A percentile compares a stretch with the other conserved stretches of the same genome.
phyloP scores from a whole-genome alignment of 176 grass and related monocot species.

The Ampelocalamus luodianensis region DNA sequence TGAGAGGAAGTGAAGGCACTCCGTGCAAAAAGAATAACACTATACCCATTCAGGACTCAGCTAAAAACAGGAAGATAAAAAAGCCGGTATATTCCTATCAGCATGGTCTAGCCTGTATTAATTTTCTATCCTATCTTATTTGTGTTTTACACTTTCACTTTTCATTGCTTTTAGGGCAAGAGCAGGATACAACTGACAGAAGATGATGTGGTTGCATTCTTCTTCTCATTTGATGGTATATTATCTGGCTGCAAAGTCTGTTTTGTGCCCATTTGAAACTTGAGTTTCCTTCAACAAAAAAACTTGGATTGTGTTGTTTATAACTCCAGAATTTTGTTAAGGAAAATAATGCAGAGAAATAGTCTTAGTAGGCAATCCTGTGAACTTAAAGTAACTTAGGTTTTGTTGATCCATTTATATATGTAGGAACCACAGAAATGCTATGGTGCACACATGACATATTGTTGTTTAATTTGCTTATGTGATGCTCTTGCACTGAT shows the following conservation, averaged over 20 bases:
- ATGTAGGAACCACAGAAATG: not conserved
- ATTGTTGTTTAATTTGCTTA: conserved; percentile 15
- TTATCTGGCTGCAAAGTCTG: not conserved
- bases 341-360: not conserved
- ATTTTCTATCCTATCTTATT: not conserved
- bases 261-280: conserved; percentile 5
- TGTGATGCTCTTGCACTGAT: not conserved
- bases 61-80: conserved; percentile 60
- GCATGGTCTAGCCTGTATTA: not conserved
- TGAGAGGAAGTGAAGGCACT: conserved; percentile 38
- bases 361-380: not conserved
- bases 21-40: conserved; percentile 40
- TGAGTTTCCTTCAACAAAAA: not conserved
- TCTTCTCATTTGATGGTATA: conserved; percentile 88
- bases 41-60: conserved; percentile 32
- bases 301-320: not conserved
- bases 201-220: conserved; percentile 85
- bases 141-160: conserved; percentile 22
- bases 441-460: not conserved
- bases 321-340: not conserved
- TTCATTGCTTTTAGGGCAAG: conserved; percentile 58
- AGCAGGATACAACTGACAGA: conserved; percentile 82
- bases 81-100: conserved; percentile 49
- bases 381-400: not conserved
- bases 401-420: not conserved